Conservation (phyloP, 768 basidiomycete genomes). For the Ramaria rubella region DNA sequence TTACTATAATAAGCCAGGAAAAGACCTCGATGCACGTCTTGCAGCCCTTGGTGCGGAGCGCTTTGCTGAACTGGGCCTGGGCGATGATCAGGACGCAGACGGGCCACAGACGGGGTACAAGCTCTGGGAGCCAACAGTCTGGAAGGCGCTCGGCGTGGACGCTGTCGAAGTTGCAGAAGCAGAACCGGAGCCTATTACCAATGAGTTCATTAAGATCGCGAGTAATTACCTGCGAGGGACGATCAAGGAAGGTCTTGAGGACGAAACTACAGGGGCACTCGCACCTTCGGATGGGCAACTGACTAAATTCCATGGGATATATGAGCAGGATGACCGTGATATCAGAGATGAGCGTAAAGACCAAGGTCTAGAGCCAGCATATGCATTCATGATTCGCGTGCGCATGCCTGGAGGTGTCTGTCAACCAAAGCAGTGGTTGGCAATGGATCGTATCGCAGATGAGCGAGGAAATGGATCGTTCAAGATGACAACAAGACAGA, state of each 20-base stretch:
- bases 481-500: slow-evolving; percentile 96
- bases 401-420: slow-evolving; percentile 97
- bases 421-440: slow-evolving; percentile 83
- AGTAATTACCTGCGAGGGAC: slow-evolving; percentile 92
- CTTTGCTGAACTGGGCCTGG: slow-evolving; percentile 71
- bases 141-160: slow-evolving; percentile 94
- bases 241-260: slow-evolving; percentile 84
- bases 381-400: slow-evolving; percentile 97
- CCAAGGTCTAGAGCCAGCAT: slow-evolving; percentile 92
- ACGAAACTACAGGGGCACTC: slow-evolving; percentile 83
- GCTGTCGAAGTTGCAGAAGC: slow-evolving; percentile 80
- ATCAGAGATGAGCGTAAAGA: slow-evolving; percentile 93
- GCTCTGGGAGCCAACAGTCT: slow-evolving; percentile 85
- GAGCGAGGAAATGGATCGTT: slow-evolving; percentile 90
- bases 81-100: slow-evolving; percentile 96
- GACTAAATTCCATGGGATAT: slow-evolving; percentile 97
- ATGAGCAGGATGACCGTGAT: slow-evolving; percentile 96
- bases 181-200: slow-evolving; percentile 95
- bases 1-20: slow-evolving; percentile 95
- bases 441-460: slow-evolving; percentile 94
- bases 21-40: slow-evolving; percentile 79
- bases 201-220: slow-evolving; percentile 99
- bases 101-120: slow-evolving; percentile 96
- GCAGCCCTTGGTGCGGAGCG: slow-evolving; percentile 75
- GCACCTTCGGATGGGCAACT: slow-evolving; percentile 87